Base-by-base conservation (phyloP, 768 basidiomycete species). In the Boletus edulis region DNA sequence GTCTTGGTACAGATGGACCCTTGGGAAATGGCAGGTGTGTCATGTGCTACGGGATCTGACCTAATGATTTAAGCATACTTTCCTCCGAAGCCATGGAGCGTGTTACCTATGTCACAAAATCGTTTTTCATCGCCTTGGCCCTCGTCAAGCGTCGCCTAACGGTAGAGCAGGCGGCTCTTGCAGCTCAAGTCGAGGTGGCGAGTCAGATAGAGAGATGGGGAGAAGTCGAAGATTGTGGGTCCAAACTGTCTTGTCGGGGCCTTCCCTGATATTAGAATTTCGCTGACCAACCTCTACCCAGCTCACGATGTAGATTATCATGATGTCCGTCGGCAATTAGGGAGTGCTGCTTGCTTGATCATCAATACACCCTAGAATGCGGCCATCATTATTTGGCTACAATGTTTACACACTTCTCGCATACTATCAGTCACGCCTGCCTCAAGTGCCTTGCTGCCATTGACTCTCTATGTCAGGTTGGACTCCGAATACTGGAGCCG, bases 221-320 rank as follows among this genome's bases (percentile, higher is more conserved):
- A n/a, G 96, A 98, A 73, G 97, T 99, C 0, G 97, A 98, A 76
- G 97, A 98, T 70, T 92, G 96, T 98, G 65, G 78, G 97, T 78
- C 31, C 43, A 20, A 18, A 29, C 34, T 6, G 24, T 48, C 14
- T 48, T 34, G 40, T 42, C 34, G 54, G 50, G 47, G 41, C 44
- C 47, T 1, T 18, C 42, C 29, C 41, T 41, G 18, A 15, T 8
- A 34, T 45, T 18, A 14, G 46, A 41, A 22, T 47, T n/a, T 46
- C 38, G 44, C 49, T 68, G 34, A 64, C 51, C 54, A 52, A 62
- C 50, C n/a, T 3, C 38, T 51, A 41, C 52, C 38, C 71, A 99
- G 96, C 97, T 14, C 97, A 98, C 67, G 97, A 99, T 71, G 95
- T 99, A 42, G 97, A 99, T 73, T 89, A 91, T 69, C 90, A 97